Conservation (phyloP, 257 asterid genomes). For the Sherardia arvensis region DNA sequence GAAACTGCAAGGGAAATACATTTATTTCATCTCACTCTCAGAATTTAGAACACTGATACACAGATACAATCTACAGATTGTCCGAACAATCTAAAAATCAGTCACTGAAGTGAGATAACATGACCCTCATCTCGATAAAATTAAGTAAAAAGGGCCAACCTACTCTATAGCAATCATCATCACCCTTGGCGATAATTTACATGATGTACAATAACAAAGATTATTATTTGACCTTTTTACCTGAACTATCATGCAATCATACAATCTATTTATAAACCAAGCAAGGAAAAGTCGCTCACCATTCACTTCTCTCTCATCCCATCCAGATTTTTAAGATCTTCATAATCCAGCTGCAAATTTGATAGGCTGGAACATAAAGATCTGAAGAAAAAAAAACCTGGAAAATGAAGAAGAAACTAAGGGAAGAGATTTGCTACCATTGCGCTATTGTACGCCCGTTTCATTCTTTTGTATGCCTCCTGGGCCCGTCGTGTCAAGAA, state of each 20-base stretch:
- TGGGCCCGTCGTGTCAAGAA: too few relatives aligned
- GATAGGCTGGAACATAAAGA: neutral
- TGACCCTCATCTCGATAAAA: constrained; percentile 3
- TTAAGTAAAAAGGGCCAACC: neutral
- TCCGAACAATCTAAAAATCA: neutral
- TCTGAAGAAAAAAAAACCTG: neutral
- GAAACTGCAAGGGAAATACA: too few relatives aligned
- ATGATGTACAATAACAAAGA: constrained; percentile 4
- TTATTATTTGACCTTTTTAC: neutral
- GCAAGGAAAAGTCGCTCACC: neutral
- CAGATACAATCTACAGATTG: neutral
- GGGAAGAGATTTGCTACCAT: constrained; percentile 23
- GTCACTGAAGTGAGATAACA: neutral
- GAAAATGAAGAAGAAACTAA: neutral
- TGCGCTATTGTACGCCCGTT: constrained; percentile 51
- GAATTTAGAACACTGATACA: neutral
- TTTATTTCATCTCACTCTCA: too few relatives aligned
- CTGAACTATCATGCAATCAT: neutral
- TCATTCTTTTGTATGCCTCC: constrained; percentile 88
- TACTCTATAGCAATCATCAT: neutral
- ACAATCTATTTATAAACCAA: neutral
- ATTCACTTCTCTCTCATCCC: constrained; percentile 17
- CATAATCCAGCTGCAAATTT: constrained; percentile 52
- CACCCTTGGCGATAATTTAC: constrained; percentile 2
- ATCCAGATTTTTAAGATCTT: constrained; percentile 44